Evolutionary conservation across 257 asterid species (phyloP), one percentile per base, ranked within the genome.

Genomic region (Solanum pennellii): DNA sequence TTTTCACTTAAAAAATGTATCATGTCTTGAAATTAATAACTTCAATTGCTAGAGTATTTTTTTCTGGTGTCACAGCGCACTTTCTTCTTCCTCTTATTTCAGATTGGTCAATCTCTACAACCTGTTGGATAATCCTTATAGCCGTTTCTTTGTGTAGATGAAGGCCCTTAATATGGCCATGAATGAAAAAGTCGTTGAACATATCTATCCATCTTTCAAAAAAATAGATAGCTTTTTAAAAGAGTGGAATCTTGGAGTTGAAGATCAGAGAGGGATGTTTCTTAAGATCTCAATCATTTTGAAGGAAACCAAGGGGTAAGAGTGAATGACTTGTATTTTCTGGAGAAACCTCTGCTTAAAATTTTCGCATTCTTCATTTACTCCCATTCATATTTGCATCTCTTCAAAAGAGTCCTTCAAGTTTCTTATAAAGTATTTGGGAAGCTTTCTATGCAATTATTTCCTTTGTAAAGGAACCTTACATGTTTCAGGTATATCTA

Each of bases 31-130:
- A 41, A 44, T 11, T 16, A 14, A 68, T 84, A 72, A 62, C 35
- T 88, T 83, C 23, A 23, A 4, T 45, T 85, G 72, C 7, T 68
- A 15, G 83, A 75, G 21, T 39, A 27, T 75, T 14, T 82, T 62
- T 25, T 47, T 83, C 59, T 56, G 60, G 27, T 72, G 62, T 85
- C 89, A 90, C 86, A 84, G 87, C 31, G 52, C 35, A 35, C 31
- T 56, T 82, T 83, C 45, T 72, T 76, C 11, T 18, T 79, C 65
- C 44, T 59, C 52, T 31, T 25, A 0, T 82, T 88, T 41, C 92
- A 97, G 99, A 88, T 89, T 97, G 92, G 93, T 95, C 86, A 95
- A 93, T 91, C 98, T 97, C 88, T 97, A 94, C 93, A 97, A 97
- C 90, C 92, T 95, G 45, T 85, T 97, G 96, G 98, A 95, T 93